Base-by-base conservation (phyloP, 331 rosid species). In the Ulmus americana region DNA sequence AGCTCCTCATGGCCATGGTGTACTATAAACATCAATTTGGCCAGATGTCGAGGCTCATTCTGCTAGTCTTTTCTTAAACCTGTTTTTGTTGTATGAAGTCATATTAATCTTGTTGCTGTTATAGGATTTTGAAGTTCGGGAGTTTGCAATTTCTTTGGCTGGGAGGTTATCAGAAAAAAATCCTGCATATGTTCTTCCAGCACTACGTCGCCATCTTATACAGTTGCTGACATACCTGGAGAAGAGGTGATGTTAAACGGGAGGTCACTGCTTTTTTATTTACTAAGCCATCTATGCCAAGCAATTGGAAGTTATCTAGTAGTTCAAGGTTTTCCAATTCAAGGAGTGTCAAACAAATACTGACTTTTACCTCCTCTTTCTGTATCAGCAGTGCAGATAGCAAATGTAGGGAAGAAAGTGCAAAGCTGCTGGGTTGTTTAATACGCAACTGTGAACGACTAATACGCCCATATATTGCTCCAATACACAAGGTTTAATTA, bases 401-500 rank as follows among this genome's bases (percentile, higher is more conserved):
- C 83, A 92, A 92, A 89, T 88, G 98, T 87, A 86, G 91, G 70
- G 98, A 92, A 81, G 98, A 92, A 81, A 92, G 98, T 69, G 95
- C 98, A 3, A 92, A 92, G 82, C 83, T 92, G 70, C 86, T 92
- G 60, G 98, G 97, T 45, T 86, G 95, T 77, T 90, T 92, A 76
- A 92, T 92, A 69, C 90, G 98, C 68, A 92, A 87, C 72, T 92
- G 98, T 79, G 97, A 92, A 78, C 70, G 97, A 61, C 79, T 92
- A 63, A 82, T 92, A 71, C 95, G 80, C 77, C 98, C 98, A 43
- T 92, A 92, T 75, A 79, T 92, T 71, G 95, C 98, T 67, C 98
- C 98, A 6, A 76, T 92, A 61, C 98, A 92, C 70, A 92, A 92
- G 98, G 98, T 92, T 72, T 56, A 42, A 28, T 2, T 3, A 28